These are phyloP conservation scores for Clonostachys rosea DNA, from an alignment of 2,329 filamentous ascomycete genomes.

Conservation along the genomic window DNA sequence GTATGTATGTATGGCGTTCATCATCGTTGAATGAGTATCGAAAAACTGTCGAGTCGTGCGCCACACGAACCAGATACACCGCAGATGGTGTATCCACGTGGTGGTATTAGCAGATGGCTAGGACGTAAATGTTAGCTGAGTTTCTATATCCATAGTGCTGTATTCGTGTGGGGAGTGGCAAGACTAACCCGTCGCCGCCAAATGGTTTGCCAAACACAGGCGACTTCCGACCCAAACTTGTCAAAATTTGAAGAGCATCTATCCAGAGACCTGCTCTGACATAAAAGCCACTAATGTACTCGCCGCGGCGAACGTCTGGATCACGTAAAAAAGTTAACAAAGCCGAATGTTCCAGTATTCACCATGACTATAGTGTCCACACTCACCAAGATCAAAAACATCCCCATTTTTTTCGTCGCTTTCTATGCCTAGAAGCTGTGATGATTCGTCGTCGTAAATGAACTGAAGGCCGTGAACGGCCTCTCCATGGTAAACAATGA, in stretches of 20 bases:
- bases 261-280: conserved; percentile 78
- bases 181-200: conserved; percentile 76
- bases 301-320: conserved; percentile 76
- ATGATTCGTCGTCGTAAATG: conserved; percentile 80
- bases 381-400: conserved; percentile 72
- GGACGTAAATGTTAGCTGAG: no score
- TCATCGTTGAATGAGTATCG: conserved; percentile 58
- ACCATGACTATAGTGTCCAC: background rate
- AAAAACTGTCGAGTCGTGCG: conserved; percentile 80
- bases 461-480: conserved; percentile 88
- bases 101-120: conserved; percentile 85
- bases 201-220: conserved; percentile 76
- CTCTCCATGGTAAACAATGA: conserved; percentile 72
- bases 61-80: conserved; percentile 81
- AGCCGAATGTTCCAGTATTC: background rate
- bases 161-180: background rate
- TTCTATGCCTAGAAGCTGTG: conserved; percentile 80
- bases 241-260: conserved; percentile 85
- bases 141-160: background rate
- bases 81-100: conserved; percentile 81
- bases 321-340: background rate
- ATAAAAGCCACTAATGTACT: conserved; percentile 83
- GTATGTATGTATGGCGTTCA: no score
- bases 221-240: conserved; percentile 82
- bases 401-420: conserved; percentile 67